These are phyloP conservation scores for Syzygium grande DNA, from an alignment of 345 rosid species.

Conservation along the genomic window DNA sequence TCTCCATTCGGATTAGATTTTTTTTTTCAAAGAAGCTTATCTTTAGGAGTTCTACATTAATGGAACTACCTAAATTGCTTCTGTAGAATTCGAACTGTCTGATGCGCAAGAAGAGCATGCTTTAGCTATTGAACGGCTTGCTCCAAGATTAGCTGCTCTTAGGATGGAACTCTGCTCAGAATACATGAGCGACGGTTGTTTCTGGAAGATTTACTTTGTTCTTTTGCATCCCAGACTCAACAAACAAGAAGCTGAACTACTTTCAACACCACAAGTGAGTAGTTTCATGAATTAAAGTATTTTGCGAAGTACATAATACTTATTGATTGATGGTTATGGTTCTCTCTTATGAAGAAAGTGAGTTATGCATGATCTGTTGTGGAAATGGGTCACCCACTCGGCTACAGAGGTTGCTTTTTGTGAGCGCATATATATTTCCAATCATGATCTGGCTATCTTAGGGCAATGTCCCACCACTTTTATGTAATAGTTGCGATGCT, in stretches of 20 bases:
- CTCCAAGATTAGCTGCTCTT: slow-evolving; percentile 73
- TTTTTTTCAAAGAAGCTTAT: background rate
- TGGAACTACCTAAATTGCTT: background rate
- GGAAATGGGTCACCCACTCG: background rate
- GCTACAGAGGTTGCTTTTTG: background rate
- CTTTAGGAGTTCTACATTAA: background rate
- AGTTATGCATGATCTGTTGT: background rate
- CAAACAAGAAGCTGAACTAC: slow-evolving; percentile 64
- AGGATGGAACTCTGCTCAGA: slow-evolving; percentile 90
- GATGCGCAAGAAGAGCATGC: slow-evolving; percentile 95
- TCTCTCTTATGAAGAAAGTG: background rate
- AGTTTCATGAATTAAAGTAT: background rate
- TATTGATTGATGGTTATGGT: background rate
- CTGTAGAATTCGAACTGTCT: slow-evolving; percentile 78
- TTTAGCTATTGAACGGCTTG: slow-evolving; percentile 71
- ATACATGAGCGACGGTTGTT: slow-evolving; percentile 79
- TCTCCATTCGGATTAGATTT: background rate
- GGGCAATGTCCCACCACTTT: background rate
- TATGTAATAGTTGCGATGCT: background rate
- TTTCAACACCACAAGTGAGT: slow-evolving; percentile 75
- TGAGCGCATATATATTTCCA: background rate
- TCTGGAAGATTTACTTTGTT: slow-evolving; percentile 95
- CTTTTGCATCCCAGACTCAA: slow-evolving; percentile 77
- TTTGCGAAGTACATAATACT: background rate
- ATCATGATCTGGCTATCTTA: background rate